phyloP scores from a whole-genome alignment of 1,284 basidiomycete species.

The Hortiboletus rubellus region DNA sequence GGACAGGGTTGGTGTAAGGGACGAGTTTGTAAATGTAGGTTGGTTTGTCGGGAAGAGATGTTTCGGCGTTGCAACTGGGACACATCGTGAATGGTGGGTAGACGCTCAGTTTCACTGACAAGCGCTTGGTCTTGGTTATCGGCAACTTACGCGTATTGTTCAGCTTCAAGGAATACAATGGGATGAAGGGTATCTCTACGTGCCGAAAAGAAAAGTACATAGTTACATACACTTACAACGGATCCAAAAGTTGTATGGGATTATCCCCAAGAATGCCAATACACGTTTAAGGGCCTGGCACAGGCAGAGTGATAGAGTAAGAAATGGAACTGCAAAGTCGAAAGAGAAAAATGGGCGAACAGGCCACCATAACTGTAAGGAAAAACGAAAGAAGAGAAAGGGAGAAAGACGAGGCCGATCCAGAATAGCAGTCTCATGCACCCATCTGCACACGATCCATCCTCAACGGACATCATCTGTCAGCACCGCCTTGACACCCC shows the following conservation, averaged over 20 bases:
- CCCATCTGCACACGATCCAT: conserved; percentile 5
- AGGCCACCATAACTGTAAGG: conserved; percentile 13
- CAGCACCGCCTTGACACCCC: conserved; percentile 70
- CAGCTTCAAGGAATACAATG: neutral
- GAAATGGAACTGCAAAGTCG: conserved; percentile 7
- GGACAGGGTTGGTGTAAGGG: conserved; percentile 12
- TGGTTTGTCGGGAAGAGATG: conserved; percentile 10
- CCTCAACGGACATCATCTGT: conserved; percentile 38
- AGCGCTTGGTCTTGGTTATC: no score
- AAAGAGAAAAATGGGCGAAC: conserved; percentile 7
- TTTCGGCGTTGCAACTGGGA: neutral
- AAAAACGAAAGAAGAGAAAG: conserved; percentile 7
- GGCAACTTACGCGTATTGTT: no score
- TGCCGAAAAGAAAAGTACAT: conserved; percentile 19
- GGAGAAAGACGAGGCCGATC: neutral
- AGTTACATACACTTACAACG: conserved; percentile 25
- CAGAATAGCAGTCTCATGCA: conserved; percentile 16
- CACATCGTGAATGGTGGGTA: neutral
- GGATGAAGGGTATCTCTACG: conserved; percentile 28
- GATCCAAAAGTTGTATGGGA: conserved; percentile 9
- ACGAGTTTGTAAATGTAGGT: conserved; percentile 36
- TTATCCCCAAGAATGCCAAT: conserved; percentile 8
- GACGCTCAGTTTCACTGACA: no score
- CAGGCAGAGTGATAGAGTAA: conserved; percentile 7
- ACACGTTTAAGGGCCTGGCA: conserved; percentile 22